Evolutionary conservation across 805 yeast genomes (phyloP), one percentile per base, ranked within the genome.

Genomic region (Barnettozyma siamensis): DNA sequence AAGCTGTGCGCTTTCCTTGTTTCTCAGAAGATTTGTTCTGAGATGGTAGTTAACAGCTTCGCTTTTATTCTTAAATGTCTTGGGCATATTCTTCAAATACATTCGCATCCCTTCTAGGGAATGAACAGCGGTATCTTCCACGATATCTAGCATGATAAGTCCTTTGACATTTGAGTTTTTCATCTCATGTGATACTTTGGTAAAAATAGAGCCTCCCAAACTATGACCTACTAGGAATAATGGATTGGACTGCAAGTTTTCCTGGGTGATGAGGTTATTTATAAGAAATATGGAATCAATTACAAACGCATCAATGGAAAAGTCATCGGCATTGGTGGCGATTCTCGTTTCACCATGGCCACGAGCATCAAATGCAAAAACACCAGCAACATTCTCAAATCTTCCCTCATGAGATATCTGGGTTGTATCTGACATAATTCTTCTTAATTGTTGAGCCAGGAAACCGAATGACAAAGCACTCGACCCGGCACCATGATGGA

Each of bases 401-500:
- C 33, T 52, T 32, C 37, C 58, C 46, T 31, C 37, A 27, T 37
- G 57, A 41, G n/a, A n/a, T n/a, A n/a, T n/a, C n/a, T n/a, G n/a
- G n/a, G 32, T 38, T 18, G 47, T 44, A 2, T 36, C 33, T 5
- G 38, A 35, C 43, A 62, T 54, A 18, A 53, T 54, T 12, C 42
- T 42, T 7, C 50, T 52, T 16, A 76, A 48, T 9, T 57, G 54
- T 35, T 53, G 59, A 1, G 75, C 61, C 19, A 87, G 52, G 20
- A 66, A 57, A 1, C 86, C 84, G 65, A 85, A 93, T 1, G 96
- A 72, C 63, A 86, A 65, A 0, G 83, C 88, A 2, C 86, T 76
- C 1, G 97, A 88, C 0, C 98, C 99, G 1, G 96, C 97, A 2
- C 99, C 99, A 60, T 93, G 99, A 49, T 87, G 93, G 50, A 80